Evolutionary conservation across 352 stramenopile species (phyloP).

Genomic region (Phytopythium kandeliae): DNA sequence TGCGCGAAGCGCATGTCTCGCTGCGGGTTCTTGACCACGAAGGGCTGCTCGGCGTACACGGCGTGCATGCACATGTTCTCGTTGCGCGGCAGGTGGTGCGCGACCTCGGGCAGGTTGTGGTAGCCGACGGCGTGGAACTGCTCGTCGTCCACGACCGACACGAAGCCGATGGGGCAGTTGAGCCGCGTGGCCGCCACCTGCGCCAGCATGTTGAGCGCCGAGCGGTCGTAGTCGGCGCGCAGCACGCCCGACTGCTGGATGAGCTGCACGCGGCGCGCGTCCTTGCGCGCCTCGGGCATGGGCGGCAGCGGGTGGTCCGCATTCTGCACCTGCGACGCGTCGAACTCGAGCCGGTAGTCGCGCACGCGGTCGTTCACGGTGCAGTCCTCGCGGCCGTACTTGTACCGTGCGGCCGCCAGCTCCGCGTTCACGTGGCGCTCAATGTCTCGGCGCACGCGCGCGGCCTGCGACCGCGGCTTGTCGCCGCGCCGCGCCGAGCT

Average conservation of each 20-base stretch:
- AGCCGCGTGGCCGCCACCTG: slow-evolving; percentile 47
- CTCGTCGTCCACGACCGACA: slow-evolving; percentile 48
- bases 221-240: slow-evolving; percentile 30
- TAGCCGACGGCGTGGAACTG: slow-evolving; percentile 43
- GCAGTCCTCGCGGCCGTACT: slow-evolving; percentile 14
- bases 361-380: slow-evolving; percentile 26
- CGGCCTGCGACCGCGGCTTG: slow-evolving; percentile 19
- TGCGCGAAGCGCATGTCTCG: slow-evolving; percentile 59
- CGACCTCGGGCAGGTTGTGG: slow-evolving; percentile 31
- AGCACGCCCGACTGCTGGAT: slow-evolving; percentile 45
- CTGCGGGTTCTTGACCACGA: slow-evolving; percentile 60
- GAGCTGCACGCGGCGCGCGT: slow-evolving; percentile 31
- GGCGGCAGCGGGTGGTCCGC: slow-evolving; percentile 42
- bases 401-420: slow-evolving; percentile 16
- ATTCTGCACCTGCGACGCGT: slow-evolving; percentile 23
- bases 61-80: slow-evolving; percentile 56
- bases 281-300: slow-evolving; percentile 26
- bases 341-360: slow-evolving; percentile 49
- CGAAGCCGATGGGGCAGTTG: slow-evolving; percentile 49
- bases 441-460: slow-evolving; percentile 28
- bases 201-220: slow-evolving; percentile 44
- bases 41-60: slow-evolving; percentile 50
- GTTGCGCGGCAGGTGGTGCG: slow-evolving; percentile 26
- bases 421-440: slow-evolving; percentile 35
- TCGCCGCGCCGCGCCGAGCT: slow-evolving; percentile 14